Evolutionary conservation across 805 yeast genomes (phyloP), one percentile per base, ranked within the genome.

Genomic region (Candida pseudoglaebosa): DNA sequence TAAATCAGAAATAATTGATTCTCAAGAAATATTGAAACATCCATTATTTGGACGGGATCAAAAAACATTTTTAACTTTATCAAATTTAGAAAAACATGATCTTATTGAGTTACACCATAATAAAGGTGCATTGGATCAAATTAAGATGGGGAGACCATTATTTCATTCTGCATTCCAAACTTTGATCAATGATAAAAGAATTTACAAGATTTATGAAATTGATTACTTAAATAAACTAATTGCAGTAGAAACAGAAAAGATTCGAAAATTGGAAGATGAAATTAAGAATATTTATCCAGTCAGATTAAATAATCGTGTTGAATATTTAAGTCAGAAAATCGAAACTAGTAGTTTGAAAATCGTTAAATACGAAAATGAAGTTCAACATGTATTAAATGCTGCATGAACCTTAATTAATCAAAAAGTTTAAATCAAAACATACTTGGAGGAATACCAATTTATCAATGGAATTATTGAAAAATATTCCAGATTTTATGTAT

Each of bases 111-210:
- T 88, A 39, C 65, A 75, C n/a, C 74, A 88, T 43, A 84, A 82
- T 30, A 82, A 85, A 46, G 98, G 97, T 13, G 74, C 87, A 19
- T 61, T 86, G 15, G 65, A 70, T 32, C 73, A 74, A 5, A 75
- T 93, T 14, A 60, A 64, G 15, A 87, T 95, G 1, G 95, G 96
- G 0, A 81, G 89, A 50, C 98, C 99, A 2, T 64, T 93, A 16
- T 89, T 70, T 58, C 72, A 74, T 41, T 85, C 90, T 0, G 96
- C 98, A 0, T 93, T 91, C 62, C 52, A 68, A 40, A 74, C 75
- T 42, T 67, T 93, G 53, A 72, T 80, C 2, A 47, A 67, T 2
- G 90, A 89, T 54, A 51, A 65, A 12, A 68, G 71, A 13, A 61
- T 84, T 5, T 74, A 69, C 40, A 77, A 77, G 17, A 68, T 78